Evolutionary conservation across 129 eudicot genomes (phyloP).

Genomic region (Lactuca sativa): DNA sequence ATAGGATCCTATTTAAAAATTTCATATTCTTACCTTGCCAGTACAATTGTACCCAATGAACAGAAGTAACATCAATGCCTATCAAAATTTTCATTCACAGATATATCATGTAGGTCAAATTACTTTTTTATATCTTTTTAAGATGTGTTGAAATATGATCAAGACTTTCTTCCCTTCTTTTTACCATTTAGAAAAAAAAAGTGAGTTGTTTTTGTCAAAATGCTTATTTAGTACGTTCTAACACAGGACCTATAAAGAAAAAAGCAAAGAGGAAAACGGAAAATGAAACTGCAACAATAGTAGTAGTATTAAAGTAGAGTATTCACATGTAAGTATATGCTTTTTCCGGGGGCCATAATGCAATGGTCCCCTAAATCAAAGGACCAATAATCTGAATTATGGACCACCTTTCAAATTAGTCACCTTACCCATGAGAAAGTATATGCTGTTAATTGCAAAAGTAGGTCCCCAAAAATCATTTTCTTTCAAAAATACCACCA

Average conservation of each 20-base stretch:
- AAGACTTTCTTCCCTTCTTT: background rate
- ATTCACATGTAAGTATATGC: conserved; percentile 20
- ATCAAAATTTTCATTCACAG: background rate
- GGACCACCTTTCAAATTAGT: conserved; percentile 18
- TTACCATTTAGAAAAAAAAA: background rate
- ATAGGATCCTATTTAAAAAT: too few relatives aligned
- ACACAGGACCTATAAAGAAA: conserved; percentile 3
- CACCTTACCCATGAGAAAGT: background rate
- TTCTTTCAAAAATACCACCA: background rate
- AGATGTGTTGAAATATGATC: background rate
- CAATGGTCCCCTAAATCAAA: conserved; percentile 22
- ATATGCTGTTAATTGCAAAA: conserved; percentile 5
- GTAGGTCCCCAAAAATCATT: background rate
- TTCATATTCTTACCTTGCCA: too few relatives aligned
- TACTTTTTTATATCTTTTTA: background rate
- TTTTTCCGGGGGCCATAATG: conserved; percentile 11
- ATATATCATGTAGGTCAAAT: background rate
- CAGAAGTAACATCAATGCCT: background rate
- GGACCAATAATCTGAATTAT: conserved; percentile 18
- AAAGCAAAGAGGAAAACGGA: conserved; percentile 4
- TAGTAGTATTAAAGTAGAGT: conserved; percentile 23
- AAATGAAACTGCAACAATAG: conserved; percentile 15
- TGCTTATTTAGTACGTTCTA: conserved; percentile 11
- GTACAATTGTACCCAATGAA: background rate
- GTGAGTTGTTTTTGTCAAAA: background rate